Evolutionary conservation across 306 rosid species (phyloP).

Genomic region (Vigna nakashimae): DNA sequence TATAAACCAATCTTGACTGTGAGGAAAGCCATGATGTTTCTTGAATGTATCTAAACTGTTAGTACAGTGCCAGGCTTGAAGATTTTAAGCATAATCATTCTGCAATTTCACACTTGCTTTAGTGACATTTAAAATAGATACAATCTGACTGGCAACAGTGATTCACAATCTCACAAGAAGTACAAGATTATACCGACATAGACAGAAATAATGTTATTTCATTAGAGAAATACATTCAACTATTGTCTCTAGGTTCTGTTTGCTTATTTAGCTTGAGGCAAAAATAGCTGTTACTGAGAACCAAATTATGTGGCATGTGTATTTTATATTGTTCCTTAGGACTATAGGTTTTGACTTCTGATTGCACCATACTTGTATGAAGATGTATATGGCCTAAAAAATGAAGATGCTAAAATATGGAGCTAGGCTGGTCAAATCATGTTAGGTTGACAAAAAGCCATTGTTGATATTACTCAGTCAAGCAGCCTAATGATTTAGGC

Average conservation of each 20-base stretch:
- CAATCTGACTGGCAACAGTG: constrained; percentile 30
- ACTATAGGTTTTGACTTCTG: constrained; percentile 36
- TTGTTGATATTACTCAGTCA: constrained; percentile 33
- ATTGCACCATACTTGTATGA: constrained; percentile 31
- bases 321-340: constrained; percentile 24
- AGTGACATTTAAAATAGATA: not conserved
- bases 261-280: not conserved
- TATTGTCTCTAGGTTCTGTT: constrained; percentile 1
- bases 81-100: constrained; percentile 29
- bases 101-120: constrained; percentile 23
- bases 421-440: constrained; percentile 25
- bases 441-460: constrained; percentile 36
- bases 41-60: constrained; percentile 26
- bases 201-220: constrained; percentile 34
- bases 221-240: constrained; percentile 17
- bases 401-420: constrained; percentile 12
- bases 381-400: constrained; percentile 11
- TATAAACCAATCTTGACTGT: constrained; percentile 15
- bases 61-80: constrained; percentile 8
- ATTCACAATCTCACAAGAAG: constrained; percentile 37
- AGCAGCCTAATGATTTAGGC: constrained; percentile 37
- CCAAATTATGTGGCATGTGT: not conserved
- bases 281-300: constrained; percentile 13
- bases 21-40: constrained; percentile 28
- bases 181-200: not conserved